Evolutionary conservation across 768 basidiomycete species (phyloP).

Genomic region (Mycena belliarum): DNA sequence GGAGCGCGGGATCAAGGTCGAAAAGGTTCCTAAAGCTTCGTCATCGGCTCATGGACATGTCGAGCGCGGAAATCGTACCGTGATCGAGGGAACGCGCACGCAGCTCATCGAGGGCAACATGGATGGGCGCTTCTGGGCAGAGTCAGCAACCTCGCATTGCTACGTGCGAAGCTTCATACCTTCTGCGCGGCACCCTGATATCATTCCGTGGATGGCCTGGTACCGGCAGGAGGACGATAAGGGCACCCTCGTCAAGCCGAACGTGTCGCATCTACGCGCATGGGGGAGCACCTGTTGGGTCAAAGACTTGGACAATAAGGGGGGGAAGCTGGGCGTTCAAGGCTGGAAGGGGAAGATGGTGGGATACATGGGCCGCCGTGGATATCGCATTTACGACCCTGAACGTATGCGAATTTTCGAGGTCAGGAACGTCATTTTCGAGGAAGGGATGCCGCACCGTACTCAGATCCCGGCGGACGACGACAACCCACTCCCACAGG

Average conservation of each 20-base stretch:
- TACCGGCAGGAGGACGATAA: neutral
- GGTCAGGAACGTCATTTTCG: neutral
- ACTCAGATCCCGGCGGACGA: neutral
- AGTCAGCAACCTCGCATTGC: slow-evolving; percentile 13
- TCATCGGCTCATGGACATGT: slow-evolving; percentile 30
- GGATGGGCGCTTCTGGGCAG: slow-evolving; percentile 1
- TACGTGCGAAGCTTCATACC: slow-evolving; percentile 30
- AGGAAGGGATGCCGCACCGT: no score
- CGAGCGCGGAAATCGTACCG: slow-evolving; percentile 23
- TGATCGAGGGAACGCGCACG: slow-evolving; percentile 25
- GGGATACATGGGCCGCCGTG: no score
- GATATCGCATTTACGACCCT: no score
- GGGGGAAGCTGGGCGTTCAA: no score
- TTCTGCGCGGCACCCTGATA: slow-evolving; percentile 18
- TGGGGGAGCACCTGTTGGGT: no score
- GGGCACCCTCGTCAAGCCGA: no score
- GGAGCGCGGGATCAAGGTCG: slow-evolving; percentile 23
- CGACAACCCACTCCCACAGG: no score
- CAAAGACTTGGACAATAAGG: no score
- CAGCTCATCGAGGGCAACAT: neutral
- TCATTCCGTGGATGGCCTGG: slow-evolving; percentile 10
- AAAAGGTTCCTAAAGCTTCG: slow-evolving; percentile 17
- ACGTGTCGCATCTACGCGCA: no score
- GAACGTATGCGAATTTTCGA: no score
- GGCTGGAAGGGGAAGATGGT: no score